A percentile compares a stretch with the other conserved stretches of the same genome.
phyloP scores from a whole-genome alignment of 352 stramenopile species.

The Pythium aphanidermatum region DNA sequence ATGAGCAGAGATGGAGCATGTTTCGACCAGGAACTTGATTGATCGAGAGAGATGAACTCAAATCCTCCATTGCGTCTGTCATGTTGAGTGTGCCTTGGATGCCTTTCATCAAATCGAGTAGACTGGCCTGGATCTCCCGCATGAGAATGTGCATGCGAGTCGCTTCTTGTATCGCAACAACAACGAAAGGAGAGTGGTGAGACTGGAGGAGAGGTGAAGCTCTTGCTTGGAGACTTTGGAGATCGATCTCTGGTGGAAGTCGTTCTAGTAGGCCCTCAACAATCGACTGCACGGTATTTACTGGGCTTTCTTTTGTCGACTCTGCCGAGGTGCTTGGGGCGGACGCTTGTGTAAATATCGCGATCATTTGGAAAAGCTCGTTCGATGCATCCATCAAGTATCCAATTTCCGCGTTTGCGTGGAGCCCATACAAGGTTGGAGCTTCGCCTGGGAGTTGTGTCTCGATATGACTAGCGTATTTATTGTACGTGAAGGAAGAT shows the following conservation, averaged over 20 bases:
- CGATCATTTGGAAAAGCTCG: slow-evolving; percentile 82
- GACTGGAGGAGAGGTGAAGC: slow-evolving; percentile 48
- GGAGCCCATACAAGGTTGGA: slow-evolving; percentile 60
- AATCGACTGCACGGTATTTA: slow-evolving; percentile 30
- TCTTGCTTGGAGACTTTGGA: slow-evolving; percentile 40
- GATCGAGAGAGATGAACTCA: slow-evolving; percentile 51
- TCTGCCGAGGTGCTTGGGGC: slow-evolving; percentile 35
- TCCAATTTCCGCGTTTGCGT: slow-evolving; percentile 77
- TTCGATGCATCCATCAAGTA: slow-evolving; percentile 74
- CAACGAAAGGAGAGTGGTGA: slow-evolving; percentile 72
- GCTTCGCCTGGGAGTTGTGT: slow-evolving; percentile 55
- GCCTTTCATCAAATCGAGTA: slow-evolving; percentile 71
- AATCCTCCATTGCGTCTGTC: slow-evolving; percentile 88
- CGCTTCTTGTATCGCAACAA: slow-evolving; percentile 80
- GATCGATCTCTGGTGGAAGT: slow-evolving; percentile 54
- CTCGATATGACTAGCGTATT: slow-evolving; percentile 90
- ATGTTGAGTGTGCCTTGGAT: slow-evolving; percentile 83
- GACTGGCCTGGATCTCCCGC: slow-evolving; percentile 48
- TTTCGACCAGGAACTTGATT: slow-evolving; percentile 79
- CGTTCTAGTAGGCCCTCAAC: slow-evolving; percentile 55
- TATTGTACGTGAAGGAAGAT: slow-evolving; percentile 80
- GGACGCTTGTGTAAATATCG: slow-evolving; percentile 81
- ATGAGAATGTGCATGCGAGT: slow-evolving; percentile 68
- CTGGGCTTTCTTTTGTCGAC: neutral
- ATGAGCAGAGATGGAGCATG: slow-evolving; percentile 63